Conservation (phyloP, 495 filamentous ascomycete species). For the Emericellopsis terricola region DNA sequence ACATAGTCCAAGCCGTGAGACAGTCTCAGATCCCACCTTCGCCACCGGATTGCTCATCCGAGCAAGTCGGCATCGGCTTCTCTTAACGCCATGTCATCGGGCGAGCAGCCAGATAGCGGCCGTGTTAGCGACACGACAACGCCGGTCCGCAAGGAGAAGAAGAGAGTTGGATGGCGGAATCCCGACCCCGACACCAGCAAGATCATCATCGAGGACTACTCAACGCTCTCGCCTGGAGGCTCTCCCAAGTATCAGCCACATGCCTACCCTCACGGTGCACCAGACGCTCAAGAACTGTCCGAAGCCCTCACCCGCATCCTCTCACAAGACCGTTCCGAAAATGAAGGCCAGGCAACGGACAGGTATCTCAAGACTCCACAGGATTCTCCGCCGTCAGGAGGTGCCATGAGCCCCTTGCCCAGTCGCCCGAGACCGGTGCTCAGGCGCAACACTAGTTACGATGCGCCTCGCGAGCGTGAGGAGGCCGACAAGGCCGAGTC, state of each 20-base stretch:
- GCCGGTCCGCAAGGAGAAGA: slow-evolving; percentile 2
- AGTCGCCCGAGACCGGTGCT: neutral
- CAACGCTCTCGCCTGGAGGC: neutral
- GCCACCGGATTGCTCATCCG: too few relatives aligned
- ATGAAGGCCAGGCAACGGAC: too few relatives aligned
- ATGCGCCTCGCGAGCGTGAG: slow-evolving; percentile 1
- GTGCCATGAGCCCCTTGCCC: neutral
- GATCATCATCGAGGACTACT: neutral
- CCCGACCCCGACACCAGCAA: neutral
- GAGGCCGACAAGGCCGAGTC: slow-evolving; percentile 3
- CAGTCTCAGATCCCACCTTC: too few relatives aligned
- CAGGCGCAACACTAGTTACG: slow-evolving; percentile 2
- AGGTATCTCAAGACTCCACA: neutral
- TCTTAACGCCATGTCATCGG: slow-evolving; percentile 2
- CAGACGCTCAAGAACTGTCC: slow-evolving; percentile 2
- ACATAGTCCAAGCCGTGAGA: too few relatives aligned
- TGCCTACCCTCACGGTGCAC: neutral
- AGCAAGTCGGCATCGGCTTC: too few relatives aligned
- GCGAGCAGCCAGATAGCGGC: neutral
- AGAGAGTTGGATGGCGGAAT: slow-evolving; percentile 1
- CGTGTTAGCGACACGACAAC: neutral
- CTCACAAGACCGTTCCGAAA: too few relatives aligned
- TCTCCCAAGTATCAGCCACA: neutral
- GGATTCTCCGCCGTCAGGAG: neutral
- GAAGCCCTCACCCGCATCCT: slow-evolving; percentile 1